phyloP scores from a whole-genome alignment of 2,329 filamentous ascomycete genomes.

The Penicillium frequentans region DNA sequence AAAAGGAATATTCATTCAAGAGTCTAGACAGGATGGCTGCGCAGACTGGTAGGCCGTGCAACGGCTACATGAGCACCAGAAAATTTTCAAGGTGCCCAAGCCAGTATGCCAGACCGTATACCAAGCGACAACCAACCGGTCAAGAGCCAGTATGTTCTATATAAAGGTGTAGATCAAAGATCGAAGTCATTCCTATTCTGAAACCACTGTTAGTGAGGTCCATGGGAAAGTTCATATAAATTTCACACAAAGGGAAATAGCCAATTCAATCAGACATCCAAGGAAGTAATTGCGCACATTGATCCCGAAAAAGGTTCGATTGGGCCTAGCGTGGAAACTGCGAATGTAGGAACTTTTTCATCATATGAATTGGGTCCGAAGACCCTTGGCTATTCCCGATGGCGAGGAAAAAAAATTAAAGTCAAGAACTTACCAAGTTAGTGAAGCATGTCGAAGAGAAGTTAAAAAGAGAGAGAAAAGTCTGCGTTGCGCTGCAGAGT shows the following conservation, averaged over 20 bases:
- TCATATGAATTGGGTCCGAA: constrained; percentile 32
- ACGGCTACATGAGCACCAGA: background rate
- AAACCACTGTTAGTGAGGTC: constrained; percentile 21
- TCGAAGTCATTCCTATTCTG: constrained; percentile 9
- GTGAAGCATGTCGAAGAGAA: constrained; percentile 1
- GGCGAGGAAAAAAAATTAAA: constrained; percentile 5
- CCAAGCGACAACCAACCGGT: background rate
- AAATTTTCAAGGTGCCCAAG: background rate
- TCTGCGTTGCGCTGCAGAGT: background rate
- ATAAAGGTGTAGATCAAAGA: background rate
- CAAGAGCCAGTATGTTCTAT: background rate
- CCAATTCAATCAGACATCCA: constrained; percentile 39
- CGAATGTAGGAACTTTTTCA: constrained; percentile 47
- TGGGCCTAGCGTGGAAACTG: constrained; percentile 43
- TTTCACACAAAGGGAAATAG: constrained; percentile 18
- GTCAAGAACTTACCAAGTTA: constrained; percentile 23
- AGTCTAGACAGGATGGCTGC: background rate
- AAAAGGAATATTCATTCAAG: background rate
- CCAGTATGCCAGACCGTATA: background rate
- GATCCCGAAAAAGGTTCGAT: constrained; percentile 36
- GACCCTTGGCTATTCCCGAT: constrained; percentile 19
- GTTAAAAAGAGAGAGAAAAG: background rate
- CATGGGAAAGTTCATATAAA: constrained; percentile 9
- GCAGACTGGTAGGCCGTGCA: background rate
- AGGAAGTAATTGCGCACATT: constrained; percentile 40